Percentiles rank a stretch among this genome's conserved stretches.
phyloP scores from a whole-genome alignment of 2,329 filamentous ascomycete genomes.

The Purpureocillium lavendulum region DNA sequence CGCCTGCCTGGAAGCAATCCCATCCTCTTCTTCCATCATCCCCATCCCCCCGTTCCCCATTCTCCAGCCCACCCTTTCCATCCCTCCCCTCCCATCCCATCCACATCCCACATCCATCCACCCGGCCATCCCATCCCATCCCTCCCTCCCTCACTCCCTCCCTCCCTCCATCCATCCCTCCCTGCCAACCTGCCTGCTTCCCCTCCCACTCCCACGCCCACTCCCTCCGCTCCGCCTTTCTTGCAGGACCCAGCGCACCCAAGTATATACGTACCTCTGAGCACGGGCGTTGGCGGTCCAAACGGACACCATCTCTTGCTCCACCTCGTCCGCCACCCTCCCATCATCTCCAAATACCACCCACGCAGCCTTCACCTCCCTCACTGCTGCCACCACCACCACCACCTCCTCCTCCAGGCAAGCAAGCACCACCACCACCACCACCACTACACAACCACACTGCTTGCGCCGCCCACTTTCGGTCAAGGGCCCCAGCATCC shows the following conservation, averaged over 20 bases:
- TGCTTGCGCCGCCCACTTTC: constrained; percentile 8
- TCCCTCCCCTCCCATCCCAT: constrained; percentile 14
- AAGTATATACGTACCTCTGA: neutral
- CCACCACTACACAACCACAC: constrained; percentile 1
- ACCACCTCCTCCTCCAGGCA: constrained; percentile 2
- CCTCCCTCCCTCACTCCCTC: constrained; percentile 10
- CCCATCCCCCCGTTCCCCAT: neutral
- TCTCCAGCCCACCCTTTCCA: neutral
- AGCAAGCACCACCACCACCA: constrained; percentile 3
- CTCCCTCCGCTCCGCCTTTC: neutral
- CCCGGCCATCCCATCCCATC: constrained; percentile 5
- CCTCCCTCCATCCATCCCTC: constrained; percentile 11
- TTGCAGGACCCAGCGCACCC: too few species aligned
- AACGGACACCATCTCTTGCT: neutral
- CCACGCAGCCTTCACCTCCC: constrained; percentile 7
- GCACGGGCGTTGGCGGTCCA: too few species aligned
- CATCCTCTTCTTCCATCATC: constrained; percentile 5
- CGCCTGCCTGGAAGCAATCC: constrained; percentile 3
- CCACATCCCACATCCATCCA: constrained; percentile 2
- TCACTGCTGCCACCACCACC: constrained; percentile 7
- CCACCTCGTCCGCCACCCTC: constrained; percentile 8
- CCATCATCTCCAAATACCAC: constrained; percentile 2
- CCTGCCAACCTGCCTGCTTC: constrained; percentile 5
- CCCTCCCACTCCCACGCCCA: neutral
- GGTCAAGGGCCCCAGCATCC: constrained; percentile 10